Evolutionary conservation across 192 early-diverging fungal species (phyloP), one percentile per base, ranked within the genome.

Genomic region (Phycomyces blakesleeanus): DNA sequence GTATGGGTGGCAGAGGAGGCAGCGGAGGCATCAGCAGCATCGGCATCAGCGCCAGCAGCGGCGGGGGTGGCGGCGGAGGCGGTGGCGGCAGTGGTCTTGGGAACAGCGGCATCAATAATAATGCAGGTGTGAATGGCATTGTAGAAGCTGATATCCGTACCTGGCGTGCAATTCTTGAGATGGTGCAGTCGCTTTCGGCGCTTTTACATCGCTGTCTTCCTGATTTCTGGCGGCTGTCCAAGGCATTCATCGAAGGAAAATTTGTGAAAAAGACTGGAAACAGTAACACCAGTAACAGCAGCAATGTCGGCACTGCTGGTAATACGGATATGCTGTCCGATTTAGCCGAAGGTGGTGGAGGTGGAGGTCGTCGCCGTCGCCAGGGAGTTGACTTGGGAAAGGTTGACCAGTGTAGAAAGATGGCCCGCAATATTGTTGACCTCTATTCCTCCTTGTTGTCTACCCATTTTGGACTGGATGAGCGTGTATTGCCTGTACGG

Each of bases 191-290:
- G 10, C 75, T 94, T 5, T 94, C 93, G n/a, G 82, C 88, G 50
- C 75, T 90, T 10, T 71, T 98, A 15, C 62, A 83, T 21, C 80
- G 85, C 38, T 81, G 83, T 34, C 62, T 98, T 55, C 94, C 93
- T 5, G 91, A 93, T 61, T 98, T 98, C 79, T 96, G 96, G 92
- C 87, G 91, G 72, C 72, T 96, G 2, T 89, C 92, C 53, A 85
- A 86, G 57, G 83, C 92, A 4, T 98, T 84, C 66, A 89, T 91
- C 68, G 96, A 96, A 57, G 90, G 93, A 37, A 86, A 89, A 63
- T 89, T 93, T 57, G 76, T 82, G 54, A 88, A 57, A 38, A 74
- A 82, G 65, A 68, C 67, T 51, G 40, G 40, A 21, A 16, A 18
- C 6, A 37, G 55, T n/a, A n/a, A 9, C 53, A 55, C 12, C 55